Percentiles rank a stretch among this genome's conserved stretches.
Conservation (phyloP, 106 monocot species). For the Dioscorea alata region DNA sequence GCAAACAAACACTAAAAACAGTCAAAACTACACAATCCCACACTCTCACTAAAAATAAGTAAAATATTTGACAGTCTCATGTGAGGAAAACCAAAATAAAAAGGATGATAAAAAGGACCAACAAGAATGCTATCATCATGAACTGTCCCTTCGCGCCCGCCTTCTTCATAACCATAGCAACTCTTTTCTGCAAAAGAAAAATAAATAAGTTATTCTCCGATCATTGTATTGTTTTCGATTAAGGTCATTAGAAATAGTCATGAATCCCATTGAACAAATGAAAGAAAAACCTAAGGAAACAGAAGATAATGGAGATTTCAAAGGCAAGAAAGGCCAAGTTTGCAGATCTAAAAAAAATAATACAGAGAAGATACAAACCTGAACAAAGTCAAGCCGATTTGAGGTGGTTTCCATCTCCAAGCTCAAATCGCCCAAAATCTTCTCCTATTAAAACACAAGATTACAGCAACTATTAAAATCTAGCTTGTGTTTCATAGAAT, state of each 20-base stretch:
- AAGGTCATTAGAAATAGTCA: no score
- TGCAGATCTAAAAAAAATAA: no score
- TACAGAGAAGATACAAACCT: slow-evolving; percentile 9
- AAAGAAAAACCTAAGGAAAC: no score
- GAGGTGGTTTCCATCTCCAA: slow-evolving; percentile 41
- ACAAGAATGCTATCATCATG: slow-evolving; percentile 56
- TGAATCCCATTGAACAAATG: no score
- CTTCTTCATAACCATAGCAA: slow-evolving; percentile 68
- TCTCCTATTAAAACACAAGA: slow-evolving; percentile 25
- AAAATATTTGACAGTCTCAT: background rate
- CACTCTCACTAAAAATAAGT: no score
- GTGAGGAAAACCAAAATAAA: slow-evolving; percentile 68
- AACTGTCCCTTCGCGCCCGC: slow-evolving; percentile 60
- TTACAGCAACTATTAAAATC: no score
- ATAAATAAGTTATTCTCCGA: background rate
- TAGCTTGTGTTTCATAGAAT: no score
- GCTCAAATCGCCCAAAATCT: slow-evolving; percentile 27
- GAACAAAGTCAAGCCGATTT: slow-evolving; percentile 40
- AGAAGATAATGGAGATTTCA: no score
- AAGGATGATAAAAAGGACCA: slow-evolving; percentile 59
- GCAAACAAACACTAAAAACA: no score
- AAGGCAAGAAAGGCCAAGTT: no score
- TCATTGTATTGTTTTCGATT: no score
- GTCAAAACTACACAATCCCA: no score
- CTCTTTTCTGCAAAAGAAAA: slow-evolving; percentile 42